Evolutionary conservation across 176 grass and related monocot genomes (phyloP).

Genomic region (Cenchrus americanus): DNA sequence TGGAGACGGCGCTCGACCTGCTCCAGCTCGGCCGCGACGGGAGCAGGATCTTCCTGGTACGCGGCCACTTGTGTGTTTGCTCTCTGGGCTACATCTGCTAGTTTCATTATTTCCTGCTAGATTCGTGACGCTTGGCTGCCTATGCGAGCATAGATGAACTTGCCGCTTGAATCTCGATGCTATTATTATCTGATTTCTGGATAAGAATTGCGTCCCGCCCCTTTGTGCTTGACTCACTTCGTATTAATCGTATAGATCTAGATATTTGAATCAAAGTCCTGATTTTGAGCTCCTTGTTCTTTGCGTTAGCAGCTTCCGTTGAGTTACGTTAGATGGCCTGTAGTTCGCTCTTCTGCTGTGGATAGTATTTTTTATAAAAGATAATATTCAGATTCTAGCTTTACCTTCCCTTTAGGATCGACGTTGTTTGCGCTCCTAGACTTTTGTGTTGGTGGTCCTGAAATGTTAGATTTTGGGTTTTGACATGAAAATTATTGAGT

Average conservation of each 20-base stretch:
- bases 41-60: slow-evolving; percentile 88
- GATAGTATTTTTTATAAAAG: neutral
- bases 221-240: neutral
- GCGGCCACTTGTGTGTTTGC: neutral
- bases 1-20: slow-evolving; percentile 56
- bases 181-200: neutral
- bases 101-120: neutral
- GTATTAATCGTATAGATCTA: neutral
- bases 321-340: neutral
- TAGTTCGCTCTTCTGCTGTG: neutral
- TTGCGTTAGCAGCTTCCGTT: neutral
- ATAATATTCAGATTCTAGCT: neutral
- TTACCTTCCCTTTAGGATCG: neutral
- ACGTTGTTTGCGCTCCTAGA: neutral
- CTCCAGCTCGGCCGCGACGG: slow-evolving; percentile 62
- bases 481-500: neutral
- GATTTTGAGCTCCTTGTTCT: slow-evolving; percentile 2
- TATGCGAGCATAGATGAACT: neutral
- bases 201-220: neutral
- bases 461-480: slow-evolving; percentile 15
- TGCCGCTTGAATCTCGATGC: neutral
- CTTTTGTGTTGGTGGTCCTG: neutral
- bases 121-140: neutral
- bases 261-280: neutral
- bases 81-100: neutral